Evolutionary conservation across 768 basidiomycete species (phyloP).

Genomic region (Pulveroboletus sp.): DNA sequence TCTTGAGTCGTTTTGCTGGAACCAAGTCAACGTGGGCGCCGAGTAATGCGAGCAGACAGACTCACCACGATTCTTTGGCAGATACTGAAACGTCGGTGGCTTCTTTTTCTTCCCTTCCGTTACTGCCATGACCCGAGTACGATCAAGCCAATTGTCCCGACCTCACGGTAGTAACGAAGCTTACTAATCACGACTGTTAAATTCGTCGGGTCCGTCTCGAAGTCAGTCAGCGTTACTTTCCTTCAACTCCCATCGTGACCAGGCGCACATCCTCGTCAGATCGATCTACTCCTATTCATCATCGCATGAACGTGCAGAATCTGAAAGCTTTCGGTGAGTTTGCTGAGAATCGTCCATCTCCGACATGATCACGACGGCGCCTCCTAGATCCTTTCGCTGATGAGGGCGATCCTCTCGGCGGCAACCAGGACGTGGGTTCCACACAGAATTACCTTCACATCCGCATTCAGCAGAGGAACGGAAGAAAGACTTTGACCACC

Average conservation of each 20-base stretch:
- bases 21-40: conserved; percentile 3
- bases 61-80: conserved; percentile 60
- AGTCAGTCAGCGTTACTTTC: conserved; percentile 10
- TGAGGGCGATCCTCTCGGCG: conserved; percentile 79
- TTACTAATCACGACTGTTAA: conserved; percentile 29
- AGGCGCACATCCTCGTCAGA: conserved; percentile 47
- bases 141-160: neutral
- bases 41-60: neutral
- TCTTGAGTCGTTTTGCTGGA: conserved; percentile 76
- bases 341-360: conserved; percentile 13
- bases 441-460: conserved; percentile 87
- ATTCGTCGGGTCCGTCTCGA: conserved; percentile 15
- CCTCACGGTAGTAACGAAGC: conserved; percentile 4
- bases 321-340: conserved; percentile 70
- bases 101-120: conserved; percentile 36
- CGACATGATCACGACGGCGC: conserved; percentile 12
- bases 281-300: conserved; percentile 41
- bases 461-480: conserved; percentile 99
- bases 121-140: neutral
- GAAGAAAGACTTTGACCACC: conserved; percentile 96
- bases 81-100: conserved; percentile 69
- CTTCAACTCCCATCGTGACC: conserved; percentile 30
- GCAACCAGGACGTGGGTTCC: conserved; percentile 72
- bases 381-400: conserved; percentile 90
- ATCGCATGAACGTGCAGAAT: conserved; percentile 95